phyloP scores from a whole-genome alignment of 257 asterid genomes.

The Salvia rosmarinus region DNA sequence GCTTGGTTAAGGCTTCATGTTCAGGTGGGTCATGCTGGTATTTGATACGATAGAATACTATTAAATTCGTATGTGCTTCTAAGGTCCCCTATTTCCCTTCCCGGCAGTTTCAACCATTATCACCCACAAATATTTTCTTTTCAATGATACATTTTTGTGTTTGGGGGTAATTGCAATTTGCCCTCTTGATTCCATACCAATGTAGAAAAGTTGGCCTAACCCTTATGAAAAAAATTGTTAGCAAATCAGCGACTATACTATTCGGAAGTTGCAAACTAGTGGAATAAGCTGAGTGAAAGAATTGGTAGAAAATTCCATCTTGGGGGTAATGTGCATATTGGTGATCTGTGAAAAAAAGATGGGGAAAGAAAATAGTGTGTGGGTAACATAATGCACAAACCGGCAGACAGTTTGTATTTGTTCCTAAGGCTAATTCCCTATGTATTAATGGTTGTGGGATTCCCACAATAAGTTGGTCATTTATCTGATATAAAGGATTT shows the following conservation, averaged over 20 bases:
- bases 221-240: background rate
- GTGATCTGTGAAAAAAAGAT: background rate
- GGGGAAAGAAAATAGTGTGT: background rate
- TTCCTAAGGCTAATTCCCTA: background rate
- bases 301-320: background rate
- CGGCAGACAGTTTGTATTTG: background rate
- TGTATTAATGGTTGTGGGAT: background rate
- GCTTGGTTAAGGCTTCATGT: constrained; percentile 93
- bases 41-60: constrained; percentile 22
- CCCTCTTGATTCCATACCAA: background rate
- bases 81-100: constrained; percentile 13
- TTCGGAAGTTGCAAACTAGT: background rate
- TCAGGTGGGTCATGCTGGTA: constrained; percentile 59
- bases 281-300: background rate
- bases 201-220: background rate
- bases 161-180: background rate
- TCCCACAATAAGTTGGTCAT: background rate
- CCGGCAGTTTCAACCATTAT: constrained; percentile 25
- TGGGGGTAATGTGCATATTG: background rate
- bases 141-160: constrained; percentile 15
- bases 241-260: background rate
- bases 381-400: no score
- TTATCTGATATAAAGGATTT: no score
- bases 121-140: background rate
- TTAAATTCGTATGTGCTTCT: constrained; percentile 22